These are phyloP conservation scores for Eucalyptus pauciflora DNA, from an alignment of 345 rosid species.

Conservation along the genomic window DNA sequence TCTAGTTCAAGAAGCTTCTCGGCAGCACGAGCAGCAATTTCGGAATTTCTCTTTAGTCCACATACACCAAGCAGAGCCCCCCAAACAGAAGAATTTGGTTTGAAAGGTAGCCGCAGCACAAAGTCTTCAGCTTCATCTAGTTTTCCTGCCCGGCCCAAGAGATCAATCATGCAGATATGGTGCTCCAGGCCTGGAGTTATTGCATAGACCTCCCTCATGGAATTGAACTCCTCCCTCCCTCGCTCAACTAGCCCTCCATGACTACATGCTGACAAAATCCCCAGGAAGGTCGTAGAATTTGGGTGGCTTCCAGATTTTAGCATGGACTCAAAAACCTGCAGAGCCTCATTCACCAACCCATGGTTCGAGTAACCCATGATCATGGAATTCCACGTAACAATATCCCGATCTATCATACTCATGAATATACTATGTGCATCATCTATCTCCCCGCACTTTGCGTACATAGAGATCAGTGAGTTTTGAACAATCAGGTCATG, in stretches of 20 bases:
- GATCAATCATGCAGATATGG: conserved; percentile 31
- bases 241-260: conserved; percentile 23
- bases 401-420: conserved; percentile 20
- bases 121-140: conserved; percentile 39
- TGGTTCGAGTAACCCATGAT: conserved; percentile 44
- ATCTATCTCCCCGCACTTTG: conserved; percentile 37
- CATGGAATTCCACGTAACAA: conserved; percentile 51
- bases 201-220: conserved; percentile 15
- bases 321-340: conserved; percentile 25
- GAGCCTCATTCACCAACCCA: conserved; percentile 29
- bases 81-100: conserved; percentile 28
- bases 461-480: conserved; percentile 44
- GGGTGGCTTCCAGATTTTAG: conserved; percentile 22
- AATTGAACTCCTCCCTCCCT: conserved; percentile 25
- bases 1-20: conserved; percentile 41
- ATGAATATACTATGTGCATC: conserved; percentile 28
- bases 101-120: conserved; percentile 19
- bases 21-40: conserved; percentile 41
- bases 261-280: conserved; percentile 33
- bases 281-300: conserved; percentile 37
- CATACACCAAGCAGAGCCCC: conserved; percentile 54
- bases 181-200: conserved; percentile 32
- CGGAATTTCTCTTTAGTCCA: conserved; percentile 19
- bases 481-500: conserved; percentile 27
- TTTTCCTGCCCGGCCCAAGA: conserved; percentile 44